A percentile compares a stretch with the other conserved stretches of the same genome.
phyloP scores from a whole-genome alignment of 352 stramenopile species.

The Globisporangium recalcitrans region DNA sequence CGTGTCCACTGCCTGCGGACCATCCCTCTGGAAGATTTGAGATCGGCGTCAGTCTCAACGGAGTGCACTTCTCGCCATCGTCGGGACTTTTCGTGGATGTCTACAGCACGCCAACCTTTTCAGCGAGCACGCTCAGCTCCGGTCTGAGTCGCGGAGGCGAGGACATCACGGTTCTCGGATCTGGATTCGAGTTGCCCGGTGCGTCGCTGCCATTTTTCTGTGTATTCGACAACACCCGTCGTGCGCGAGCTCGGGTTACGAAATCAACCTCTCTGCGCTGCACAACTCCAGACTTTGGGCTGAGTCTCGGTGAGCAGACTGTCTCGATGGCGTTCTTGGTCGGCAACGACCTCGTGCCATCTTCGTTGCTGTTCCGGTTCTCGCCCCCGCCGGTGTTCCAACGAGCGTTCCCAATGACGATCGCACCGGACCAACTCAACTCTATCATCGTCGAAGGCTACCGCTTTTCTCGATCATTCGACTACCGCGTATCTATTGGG shows the following conservation, averaged over 20 bases:
- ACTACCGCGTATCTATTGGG: not conserved
- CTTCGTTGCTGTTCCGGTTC: not conserved
- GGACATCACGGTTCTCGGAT: slow-evolving; percentile 19
- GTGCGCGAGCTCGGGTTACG: slow-evolving; percentile 2
- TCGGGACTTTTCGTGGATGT: slow-evolving; percentile 13
- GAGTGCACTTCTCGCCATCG: slow-evolving; percentile 21
- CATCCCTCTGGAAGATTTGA: slow-evolving; percentile 15
- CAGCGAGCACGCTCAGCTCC: not conserved
- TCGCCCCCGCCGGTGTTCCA: not conserved
- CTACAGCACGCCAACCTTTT: slow-evolving; percentile 24
- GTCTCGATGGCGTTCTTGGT: slow-evolving; percentile 6
- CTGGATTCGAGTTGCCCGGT: slow-evolving; percentile 15
- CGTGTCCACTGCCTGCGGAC: slow-evolving; percentile 18
- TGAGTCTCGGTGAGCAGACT: not conserved
- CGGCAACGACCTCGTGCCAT: not conserved
- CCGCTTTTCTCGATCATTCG: not conserved
- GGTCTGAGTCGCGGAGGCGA: not conserved
- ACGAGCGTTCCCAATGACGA: slow-evolving; percentile 1
- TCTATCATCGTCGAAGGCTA: not conserved
- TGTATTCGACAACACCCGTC: slow-evolving; percentile 3
- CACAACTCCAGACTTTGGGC: not conserved
- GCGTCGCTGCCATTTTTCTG: slow-evolving; percentile 1
- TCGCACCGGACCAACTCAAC: not conserved
- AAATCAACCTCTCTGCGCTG: not conserved
- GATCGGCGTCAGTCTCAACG: slow-evolving; percentile 31